Base-by-base conservation (phyloP, 2,329 filamentous ascomycete species). In the Arthrobotrys sphaeroides region DNA sequence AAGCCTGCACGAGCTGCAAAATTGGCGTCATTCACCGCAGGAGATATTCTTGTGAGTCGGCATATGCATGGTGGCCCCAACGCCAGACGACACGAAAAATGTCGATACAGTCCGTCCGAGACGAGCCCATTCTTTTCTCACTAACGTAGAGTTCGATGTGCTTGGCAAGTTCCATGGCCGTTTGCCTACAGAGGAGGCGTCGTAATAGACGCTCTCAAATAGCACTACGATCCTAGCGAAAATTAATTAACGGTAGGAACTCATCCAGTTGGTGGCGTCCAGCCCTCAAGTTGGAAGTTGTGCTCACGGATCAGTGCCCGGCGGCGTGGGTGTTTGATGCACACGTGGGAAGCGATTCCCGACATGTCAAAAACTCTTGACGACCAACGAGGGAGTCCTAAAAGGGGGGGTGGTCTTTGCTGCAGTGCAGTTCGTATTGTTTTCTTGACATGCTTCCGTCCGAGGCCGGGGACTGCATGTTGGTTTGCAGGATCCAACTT, bases 301-400 rank as follows among this genome's bases (percentile, higher is more conserved):
- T 33, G 10, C 10, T 53, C 13, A 40, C 12, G n/a, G 36, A 40
- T n/a, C 36, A 16, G 36, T 40, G 36, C n/a, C 12, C 24, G 45
- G 10, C 26, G 45, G 45, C 13, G 20, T 20, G 55, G 49, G 40
- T 68, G 51, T 53, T 31, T 72, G 51, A 57, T 72, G 67, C 67
- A 59, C 69, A 73, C 69, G 69, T 66, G 69, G 69, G 69, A 73
- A 73, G 69, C 69, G 69, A 73, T 20, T 61, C 69, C 59, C 69
- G 69, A 53, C 40, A 72, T 65, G 67, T 72, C 59, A 72, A 65
- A n/a, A n/a, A 64, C 18, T 38, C 24, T 57, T n/a, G 33, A 38
- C 38, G 62, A 18, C 38, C 40, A n/a, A 66, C 47, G 36, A 33
- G 47, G 51, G 18, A 55, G 20, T 31, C 16, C 6, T n/a, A 49